phyloP scores from a whole-genome alignment of 2,329 filamentous ascomycete species.

The Clarireedia monteithiana region DNA sequence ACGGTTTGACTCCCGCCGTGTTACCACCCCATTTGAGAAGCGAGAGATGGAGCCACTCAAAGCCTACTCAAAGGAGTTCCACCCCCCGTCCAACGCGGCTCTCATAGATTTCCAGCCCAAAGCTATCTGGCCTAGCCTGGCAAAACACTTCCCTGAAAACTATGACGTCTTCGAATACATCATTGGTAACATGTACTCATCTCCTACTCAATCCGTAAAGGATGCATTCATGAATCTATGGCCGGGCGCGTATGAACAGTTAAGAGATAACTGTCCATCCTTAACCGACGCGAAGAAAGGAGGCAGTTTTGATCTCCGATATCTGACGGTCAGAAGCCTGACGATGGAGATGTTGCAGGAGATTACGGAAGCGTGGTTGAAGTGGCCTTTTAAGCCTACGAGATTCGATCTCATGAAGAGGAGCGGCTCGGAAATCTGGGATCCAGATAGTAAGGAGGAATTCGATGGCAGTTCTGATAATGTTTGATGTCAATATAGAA shows the following conservation, averaged over 20 bases:
- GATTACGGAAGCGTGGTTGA: conserved; percentile 50
- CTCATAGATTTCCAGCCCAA: conserved; percentile 64
- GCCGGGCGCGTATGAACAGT: conserved; percentile 50
- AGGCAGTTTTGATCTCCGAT: conserved; percentile 34
- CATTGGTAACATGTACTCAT: conserved; percentile 34
- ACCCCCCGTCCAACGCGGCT: conserved; percentile 47
- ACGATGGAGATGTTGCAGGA: conserved; percentile 49
- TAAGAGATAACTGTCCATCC: conserved; percentile 41
- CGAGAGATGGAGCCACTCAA: conserved; percentile 63
- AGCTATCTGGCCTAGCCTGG: conserved; percentile 40
- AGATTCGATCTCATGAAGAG: conserved; percentile 47
- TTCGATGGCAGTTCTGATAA: background rate
- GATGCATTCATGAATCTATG: conserved; percentile 45
- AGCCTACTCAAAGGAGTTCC: conserved; percentile 54
- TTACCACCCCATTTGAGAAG: background rate
- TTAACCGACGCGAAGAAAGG: conserved; percentile 41
- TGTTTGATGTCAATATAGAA: background rate
- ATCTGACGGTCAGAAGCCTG: conserved; percentile 41
- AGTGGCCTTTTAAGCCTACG: conserved; percentile 59
- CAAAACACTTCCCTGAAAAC: conserved; percentile 28
- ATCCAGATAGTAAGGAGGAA: background rate
- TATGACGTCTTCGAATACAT: conserved; percentile 49
- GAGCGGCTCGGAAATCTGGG: conserved; percentile 1
- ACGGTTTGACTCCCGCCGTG: background rate
- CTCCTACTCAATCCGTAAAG: conserved; percentile 31